Percentiles rank a stretch among this genome's conserved stretches.
Conservation (phyloP, 768 basidiomycete species). For the Steccherinum ochraceum region DNA sequence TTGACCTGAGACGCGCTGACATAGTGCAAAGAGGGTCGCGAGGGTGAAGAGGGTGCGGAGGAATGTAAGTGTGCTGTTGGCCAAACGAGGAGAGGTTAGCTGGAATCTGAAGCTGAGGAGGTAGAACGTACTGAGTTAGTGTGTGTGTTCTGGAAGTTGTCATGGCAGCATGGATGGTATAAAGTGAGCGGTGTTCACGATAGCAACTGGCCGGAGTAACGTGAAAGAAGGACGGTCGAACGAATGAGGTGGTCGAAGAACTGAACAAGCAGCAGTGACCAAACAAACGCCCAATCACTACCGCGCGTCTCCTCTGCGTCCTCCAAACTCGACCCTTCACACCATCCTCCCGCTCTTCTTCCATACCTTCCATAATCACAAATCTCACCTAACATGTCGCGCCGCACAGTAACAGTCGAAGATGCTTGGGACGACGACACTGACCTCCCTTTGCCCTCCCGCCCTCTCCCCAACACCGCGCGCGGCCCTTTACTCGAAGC, state of each 20-base stretch:
- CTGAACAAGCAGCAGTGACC: too few species aligned
- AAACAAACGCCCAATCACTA: background rate
- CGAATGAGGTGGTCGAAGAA: too few species aligned
- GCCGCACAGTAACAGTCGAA: constrained; percentile 59
- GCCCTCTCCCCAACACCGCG: constrained; percentile 57
- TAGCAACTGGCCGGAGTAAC: too few species aligned
- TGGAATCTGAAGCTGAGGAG: too few species aligned
- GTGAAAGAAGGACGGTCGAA: too few species aligned
- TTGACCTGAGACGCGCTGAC: background rate
- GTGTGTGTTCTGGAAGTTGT: too few species aligned
- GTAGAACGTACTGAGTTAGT: too few species aligned
- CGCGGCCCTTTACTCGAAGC: constrained; percentile 76
- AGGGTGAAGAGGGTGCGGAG: too few species aligned
- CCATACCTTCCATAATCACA: background rate
- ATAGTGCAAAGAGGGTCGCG: background rate
- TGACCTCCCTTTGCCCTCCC: constrained; percentile 75
- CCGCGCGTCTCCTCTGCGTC: background rate
- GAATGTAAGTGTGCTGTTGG: too few species aligned
- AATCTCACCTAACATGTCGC: constrained; percentile 44
- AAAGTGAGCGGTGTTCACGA: too few species aligned
- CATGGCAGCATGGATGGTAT: too few species aligned
- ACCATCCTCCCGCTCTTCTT: background rate
- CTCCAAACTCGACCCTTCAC: background rate
- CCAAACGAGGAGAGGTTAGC: too few species aligned
- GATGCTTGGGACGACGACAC: constrained; percentile 97